Percentiles rank a stretch among this genome's conserved stretches.
phyloP scores from a whole-genome alignment of 208 protist genomes.

The Trypanosoma lewisi region DNA sequence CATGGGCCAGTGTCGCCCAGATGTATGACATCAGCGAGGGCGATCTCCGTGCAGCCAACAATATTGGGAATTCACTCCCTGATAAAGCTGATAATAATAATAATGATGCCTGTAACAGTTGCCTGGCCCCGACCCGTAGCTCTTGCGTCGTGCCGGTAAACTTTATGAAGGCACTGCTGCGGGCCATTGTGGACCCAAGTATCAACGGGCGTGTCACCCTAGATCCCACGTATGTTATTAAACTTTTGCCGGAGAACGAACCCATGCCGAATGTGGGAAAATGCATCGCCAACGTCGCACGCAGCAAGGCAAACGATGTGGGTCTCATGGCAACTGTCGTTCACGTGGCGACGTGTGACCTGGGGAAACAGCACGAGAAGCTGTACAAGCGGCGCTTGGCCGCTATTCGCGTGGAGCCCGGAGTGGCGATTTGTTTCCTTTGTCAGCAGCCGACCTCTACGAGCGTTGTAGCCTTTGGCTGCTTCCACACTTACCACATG shows the following conservation, averaged over 20 bases:
- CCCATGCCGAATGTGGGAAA: slow-evolving; percentile 45
- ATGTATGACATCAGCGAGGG: slow-evolving; percentile 38
- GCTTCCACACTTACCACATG: slow-evolving; percentile 60
- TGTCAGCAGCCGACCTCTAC: slow-evolving; percentile 26
- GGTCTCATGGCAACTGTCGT: slow-evolving; percentile 44
- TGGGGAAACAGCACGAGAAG: slow-evolving; percentile 34
- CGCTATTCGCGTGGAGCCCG: slow-evolving; percentile 40
- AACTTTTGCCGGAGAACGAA: slow-evolving; percentile 40
- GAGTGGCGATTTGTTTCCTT: slow-evolving; percentile 22
- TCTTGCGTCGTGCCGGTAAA: slow-evolving; percentile 57
- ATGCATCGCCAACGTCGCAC: slow-evolving; percentile 50
- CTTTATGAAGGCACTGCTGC: slow-evolving; percentile 46
- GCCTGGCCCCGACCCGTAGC: neutral
- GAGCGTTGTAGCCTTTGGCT: slow-evolving; percentile 51
- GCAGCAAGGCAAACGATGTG: slow-evolving; percentile 39
- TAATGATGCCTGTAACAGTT: neutral
- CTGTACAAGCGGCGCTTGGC: slow-evolving; percentile 34
- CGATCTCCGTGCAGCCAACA: slow-evolving; percentile 29
- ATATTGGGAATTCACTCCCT: neutral
- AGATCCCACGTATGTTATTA: slow-evolving; percentile 50
- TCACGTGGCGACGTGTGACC: slow-evolving; percentile 44
- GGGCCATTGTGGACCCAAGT: slow-evolving; percentile 48
- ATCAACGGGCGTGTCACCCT: slow-evolving; percentile 40
- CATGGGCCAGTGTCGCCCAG: slow-evolving; percentile 42
- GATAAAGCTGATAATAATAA: neutral